Percentiles rank a stretch among this genome's conserved stretches.
Evolutionary conservation across 2,329 filamentous ascomycete species (phyloP).

Genomic region (Phaeosphaeria sp.): DNA sequence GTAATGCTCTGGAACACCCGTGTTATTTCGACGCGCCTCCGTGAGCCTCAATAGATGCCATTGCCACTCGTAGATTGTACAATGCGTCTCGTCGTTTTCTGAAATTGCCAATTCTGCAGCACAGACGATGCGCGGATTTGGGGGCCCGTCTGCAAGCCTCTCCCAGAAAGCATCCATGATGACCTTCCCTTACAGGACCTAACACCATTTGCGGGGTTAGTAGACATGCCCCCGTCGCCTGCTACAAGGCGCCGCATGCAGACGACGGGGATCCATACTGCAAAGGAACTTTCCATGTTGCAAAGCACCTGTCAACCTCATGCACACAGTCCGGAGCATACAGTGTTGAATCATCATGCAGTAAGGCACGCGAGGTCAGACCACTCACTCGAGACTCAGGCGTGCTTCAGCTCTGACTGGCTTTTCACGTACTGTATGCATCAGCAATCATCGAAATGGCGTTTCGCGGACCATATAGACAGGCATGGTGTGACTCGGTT

Average conservation of each 20-base stretch:
- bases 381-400: slow-evolving; percentile 6
- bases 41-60: slow-evolving; percentile 5
- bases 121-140: slow-evolving; percentile 14
- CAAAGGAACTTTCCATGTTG: slow-evolving; percentile 25
- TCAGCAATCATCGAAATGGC: slow-evolving; percentile 23
- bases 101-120: slow-evolving; percentile 32
- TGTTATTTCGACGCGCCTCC: slow-evolving; percentile 15
- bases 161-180: slow-evolving; percentile 32
- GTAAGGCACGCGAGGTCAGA: slow-evolving; percentile 17
- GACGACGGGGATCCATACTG: slow-evolving; percentile 17
- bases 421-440: slow-evolving; percentile 5
- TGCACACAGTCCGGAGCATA: slow-evolving; percentile 25
- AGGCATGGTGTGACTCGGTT: slow-evolving; percentile 29
- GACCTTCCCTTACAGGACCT: slow-evolving; percentile 35
- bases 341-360: slow-evolving; percentile 4
- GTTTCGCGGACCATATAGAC: slow-evolving; percentile 24
- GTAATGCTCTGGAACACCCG: slow-evolving; percentile 14
- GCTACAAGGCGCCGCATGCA: slow-evolving; percentile 37
- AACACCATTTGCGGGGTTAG: slow-evolving; percentile 41
- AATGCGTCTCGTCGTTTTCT: slow-evolving; percentile 24
- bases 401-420: slow-evolving; percentile 19
- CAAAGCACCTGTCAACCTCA: slow-evolving; percentile 27
- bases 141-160: slow-evolving; percentile 15
- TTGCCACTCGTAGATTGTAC: slow-evolving; percentile 11
- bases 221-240: slow-evolving; percentile 19